phyloP scores from a whole-genome alignment of 345 rosid genomes.

The Rhodamnia argentea region DNA sequence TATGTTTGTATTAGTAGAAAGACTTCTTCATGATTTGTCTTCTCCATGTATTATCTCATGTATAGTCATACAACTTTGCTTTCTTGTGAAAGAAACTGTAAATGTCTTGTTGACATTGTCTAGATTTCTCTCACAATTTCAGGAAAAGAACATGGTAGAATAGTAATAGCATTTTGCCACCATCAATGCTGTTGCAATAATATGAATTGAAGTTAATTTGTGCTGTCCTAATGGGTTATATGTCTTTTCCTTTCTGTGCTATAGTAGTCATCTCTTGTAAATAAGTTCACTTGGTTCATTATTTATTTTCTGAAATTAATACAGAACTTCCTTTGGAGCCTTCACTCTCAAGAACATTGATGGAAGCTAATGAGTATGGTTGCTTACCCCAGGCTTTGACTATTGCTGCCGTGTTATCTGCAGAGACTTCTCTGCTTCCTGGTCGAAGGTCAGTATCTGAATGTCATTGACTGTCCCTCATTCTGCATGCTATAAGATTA shows the following conservation, averaged over 20 bases:
- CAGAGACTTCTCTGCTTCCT: slow-evolving; percentile 80
- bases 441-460: slow-evolving; percentile 36
- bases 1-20: not conserved
- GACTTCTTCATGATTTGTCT: not conserved
- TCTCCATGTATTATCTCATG: not conserved
- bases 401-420: slow-evolving; percentile 93
- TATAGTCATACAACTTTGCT: not conserved
- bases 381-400: slow-evolving; percentile 90
- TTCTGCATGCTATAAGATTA: not conserved
- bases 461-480: not conserved
- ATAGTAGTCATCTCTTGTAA: not conserved
- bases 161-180: not conserved
- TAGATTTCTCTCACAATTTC: not conserved
- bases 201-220: not conserved
- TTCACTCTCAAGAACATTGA: slow-evolving; percentile 84
- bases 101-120: not conserved
- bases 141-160: not conserved
- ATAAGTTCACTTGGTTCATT: not conserved
- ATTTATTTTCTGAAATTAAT: slow-evolving; percentile 9
- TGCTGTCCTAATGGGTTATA: not conserved
- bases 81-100: not conserved
- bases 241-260: not conserved
- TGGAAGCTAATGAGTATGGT: slow-evolving; percentile 77
- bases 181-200: not conserved
- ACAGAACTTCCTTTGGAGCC: slow-evolving; percentile 97